Evolutionary conservation across 129 eudicot species (phyloP).

Genomic region (Oenanthe sinensis): DNA sequence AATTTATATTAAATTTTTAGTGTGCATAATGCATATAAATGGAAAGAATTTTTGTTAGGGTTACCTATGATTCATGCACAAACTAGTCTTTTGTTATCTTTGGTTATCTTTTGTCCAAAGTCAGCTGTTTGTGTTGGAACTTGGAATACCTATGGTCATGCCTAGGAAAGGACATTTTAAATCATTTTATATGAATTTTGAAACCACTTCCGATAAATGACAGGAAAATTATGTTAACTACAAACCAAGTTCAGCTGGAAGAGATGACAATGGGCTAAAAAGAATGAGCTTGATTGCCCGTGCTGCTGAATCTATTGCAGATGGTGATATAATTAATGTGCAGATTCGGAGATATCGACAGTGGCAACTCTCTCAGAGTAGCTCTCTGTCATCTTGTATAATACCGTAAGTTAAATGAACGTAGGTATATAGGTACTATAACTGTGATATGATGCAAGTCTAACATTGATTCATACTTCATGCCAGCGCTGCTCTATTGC

Average conservation of each 20-base stretch:
- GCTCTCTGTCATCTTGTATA: conserved; percentile 64
- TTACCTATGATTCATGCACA: not conserved
- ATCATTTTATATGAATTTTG: not conserved
- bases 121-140: not conserved
- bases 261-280: conserved; percentile 76
- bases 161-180: not conserved
- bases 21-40: not conserved
- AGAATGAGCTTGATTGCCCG: conserved; percentile 74
- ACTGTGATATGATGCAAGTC: not conserved
- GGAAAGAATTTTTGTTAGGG: not conserved
- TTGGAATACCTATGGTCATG: not conserved
- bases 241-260: conserved; percentile 71
- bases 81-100: not conserved
- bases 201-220: conserved; percentile 11
- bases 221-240: conserved; percentile 96
- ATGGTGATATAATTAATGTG: conserved; percentile 85
- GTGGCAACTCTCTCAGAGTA: conserved; percentile 90
- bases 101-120: not conserved
- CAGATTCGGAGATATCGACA: conserved; percentile 88
- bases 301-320: conserved; percentile 96
- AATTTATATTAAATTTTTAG: not conserved
- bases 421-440: not conserved
- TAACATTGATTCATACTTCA: not conserved
- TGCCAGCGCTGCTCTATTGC: conserved; percentile 70
- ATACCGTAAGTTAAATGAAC: conserved; percentile 58